Evolutionary conservation across 164 flowering plant species (phyloP).

Genomic region (Kingdonia uniflora): DNA sequence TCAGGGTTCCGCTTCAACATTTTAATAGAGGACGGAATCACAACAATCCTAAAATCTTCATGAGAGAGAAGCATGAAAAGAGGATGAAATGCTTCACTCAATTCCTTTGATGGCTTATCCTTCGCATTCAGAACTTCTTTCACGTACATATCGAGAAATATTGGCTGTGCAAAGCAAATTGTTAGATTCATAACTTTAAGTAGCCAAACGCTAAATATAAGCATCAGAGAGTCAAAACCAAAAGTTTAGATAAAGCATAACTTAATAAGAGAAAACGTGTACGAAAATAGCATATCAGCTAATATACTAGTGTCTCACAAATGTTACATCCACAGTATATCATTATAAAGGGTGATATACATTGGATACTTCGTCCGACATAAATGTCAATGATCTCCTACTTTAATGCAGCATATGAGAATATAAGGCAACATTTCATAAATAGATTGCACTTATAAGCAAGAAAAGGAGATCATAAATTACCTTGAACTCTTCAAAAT

Average conservation of each 20-base stretch:
- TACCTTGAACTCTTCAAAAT: conserved; percentile 67
- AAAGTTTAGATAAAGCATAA: no score
- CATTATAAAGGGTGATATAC: no score
- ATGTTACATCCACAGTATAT: no score
- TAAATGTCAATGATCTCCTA: no score
- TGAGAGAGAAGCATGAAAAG: conserved; percentile 55
- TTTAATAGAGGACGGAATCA: conserved; percentile 73
- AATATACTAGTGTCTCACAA: no score
- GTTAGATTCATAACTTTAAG: conserved; percentile 8
- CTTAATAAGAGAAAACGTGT: no score
- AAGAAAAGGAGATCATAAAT: conserved; percentile 3
- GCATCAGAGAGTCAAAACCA: no score
- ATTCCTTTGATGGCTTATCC: conserved; percentile 61
- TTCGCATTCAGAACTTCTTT: conserved; percentile 68
- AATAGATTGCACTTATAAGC: background rate
- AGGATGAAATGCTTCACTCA: conserved; percentile 73
- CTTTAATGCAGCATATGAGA: no score
- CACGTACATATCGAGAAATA: conserved; percentile 75
- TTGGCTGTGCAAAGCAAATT: conserved; percentile 46
- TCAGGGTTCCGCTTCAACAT: conserved; percentile 99
- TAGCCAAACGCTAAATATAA: no score
- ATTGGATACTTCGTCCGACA: no score
- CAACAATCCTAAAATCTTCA: conserved; percentile 66
- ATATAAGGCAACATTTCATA: no score
- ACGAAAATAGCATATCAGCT: no score